Evolutionary conservation across 2,329 filamentous ascomycete genomes (phyloP).

Genomic region (Didymella lethalis): DNA sequence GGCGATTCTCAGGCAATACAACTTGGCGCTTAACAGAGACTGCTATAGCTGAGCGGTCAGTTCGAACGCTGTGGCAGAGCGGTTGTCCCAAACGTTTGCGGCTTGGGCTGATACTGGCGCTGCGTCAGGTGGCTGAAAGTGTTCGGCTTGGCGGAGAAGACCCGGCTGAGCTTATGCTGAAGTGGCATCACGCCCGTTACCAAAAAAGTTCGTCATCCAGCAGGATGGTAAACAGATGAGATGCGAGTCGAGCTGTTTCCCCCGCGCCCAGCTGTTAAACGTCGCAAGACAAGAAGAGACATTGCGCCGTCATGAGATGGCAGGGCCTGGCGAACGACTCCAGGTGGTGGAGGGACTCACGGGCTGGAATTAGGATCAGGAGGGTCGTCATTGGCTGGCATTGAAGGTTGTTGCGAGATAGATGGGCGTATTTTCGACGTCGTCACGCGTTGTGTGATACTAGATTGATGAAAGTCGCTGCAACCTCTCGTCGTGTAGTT

Average conservation of each 20-base stretch:
- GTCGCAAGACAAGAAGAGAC: conserved; percentile 8
- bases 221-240: conserved; percentile 7
- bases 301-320: conserved; percentile 18
- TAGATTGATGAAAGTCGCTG: conserved; percentile 22
- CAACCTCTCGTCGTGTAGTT: conserved; percentile 25
- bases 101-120: conserved; percentile 41
- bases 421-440: conserved; percentile 24
- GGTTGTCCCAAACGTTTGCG: conserved; percentile 42
- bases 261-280: conserved; percentile 18
- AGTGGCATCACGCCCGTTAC: conserved; percentile 24
- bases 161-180: conserved; percentile 18
- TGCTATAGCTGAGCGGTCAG: conserved; percentile 22
- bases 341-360: conserved; percentile 22
- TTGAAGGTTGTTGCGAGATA: conserved; percentile 16
- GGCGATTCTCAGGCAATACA: conserved; percentile 32
- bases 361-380: conserved; percentile 14
- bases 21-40: conserved; percentile 34
- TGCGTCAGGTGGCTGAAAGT: conserved; percentile 39
- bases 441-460: conserved; percentile 27
- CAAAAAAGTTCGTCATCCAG: conserved; percentile 3
- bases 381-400: conserved; percentile 20
- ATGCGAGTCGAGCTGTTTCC: conserved; percentile 8
- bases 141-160: conserved; percentile 26
- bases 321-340: conserved; percentile 4
- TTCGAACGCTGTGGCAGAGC: conserved; percentile 38